These are phyloP conservation scores for Acacia crassicarpa DNA, from an alignment of 306 rosid species.

Conservation along the genomic window DNA sequence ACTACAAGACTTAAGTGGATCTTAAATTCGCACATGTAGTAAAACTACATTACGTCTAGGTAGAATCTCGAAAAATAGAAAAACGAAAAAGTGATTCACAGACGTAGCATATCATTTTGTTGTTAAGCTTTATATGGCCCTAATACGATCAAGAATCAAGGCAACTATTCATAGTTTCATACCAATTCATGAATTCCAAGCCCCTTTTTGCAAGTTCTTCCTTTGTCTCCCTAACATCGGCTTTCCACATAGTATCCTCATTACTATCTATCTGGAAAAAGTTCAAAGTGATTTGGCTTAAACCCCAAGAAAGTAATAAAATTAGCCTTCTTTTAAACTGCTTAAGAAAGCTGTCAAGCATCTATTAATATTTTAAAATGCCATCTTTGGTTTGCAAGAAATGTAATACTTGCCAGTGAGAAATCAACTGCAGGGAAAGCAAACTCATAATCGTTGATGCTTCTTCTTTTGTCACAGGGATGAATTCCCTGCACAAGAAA, in stretches of 20 bases:
- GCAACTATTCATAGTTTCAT: conserved; percentile 23
- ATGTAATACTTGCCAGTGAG: conserved; percentile 65
- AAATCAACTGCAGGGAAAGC: conserved; percentile 93
- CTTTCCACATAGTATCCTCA: conserved; percentile 79
- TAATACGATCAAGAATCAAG: conserved; percentile 21
- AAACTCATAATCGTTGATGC: conserved; percentile 62
- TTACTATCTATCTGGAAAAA: conserved; percentile 72
- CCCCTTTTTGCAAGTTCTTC: conserved; percentile 85
- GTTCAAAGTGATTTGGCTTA: conserved; percentile 21
- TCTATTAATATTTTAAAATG: conserved; percentile 33
- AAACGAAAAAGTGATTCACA: neutral
- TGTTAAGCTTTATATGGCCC: neutral
- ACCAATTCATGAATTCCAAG: conserved; percentile 78
- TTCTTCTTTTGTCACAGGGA: conserved; percentile 91
- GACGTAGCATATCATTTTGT: conserved; percentile 4
- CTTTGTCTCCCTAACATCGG: conserved; percentile 74
- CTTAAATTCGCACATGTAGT: neutral
- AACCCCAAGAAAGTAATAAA: conserved; percentile 33
- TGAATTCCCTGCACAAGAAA: conserved; percentile 72
- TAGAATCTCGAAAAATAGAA: neutral
- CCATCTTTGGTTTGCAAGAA: conserved; percentile 9
- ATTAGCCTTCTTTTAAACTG: conserved; percentile 8
- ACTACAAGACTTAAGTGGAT: neutral
- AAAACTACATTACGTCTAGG: neutral
- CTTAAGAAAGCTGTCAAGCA: conserved; percentile 32